Evolutionary conservation across 116 monocot genomes (phyloP).

Genomic region (Trichopus zeylanicus): DNA sequence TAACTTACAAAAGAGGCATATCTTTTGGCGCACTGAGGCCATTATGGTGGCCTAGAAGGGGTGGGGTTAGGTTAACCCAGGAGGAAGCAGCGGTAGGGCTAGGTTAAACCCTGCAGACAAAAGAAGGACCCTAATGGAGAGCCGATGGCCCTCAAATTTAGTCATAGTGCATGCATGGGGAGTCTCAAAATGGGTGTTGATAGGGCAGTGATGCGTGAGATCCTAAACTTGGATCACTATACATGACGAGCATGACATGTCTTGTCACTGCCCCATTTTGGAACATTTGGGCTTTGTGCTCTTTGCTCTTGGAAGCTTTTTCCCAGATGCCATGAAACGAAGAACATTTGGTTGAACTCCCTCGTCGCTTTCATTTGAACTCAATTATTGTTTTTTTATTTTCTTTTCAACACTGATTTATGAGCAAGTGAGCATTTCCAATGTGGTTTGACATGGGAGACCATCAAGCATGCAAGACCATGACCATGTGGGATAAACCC

Average conservation of each 20-base stretch:
- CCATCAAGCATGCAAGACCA: no score
- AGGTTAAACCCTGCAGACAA: neutral
- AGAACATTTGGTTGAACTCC: no score
- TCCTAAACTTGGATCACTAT: no score
- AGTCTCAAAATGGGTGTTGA: neutral
- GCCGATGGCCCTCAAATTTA: neutral
- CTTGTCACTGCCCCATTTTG: neutral
- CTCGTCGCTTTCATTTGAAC: no score
- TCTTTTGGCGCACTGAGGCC: neutral
- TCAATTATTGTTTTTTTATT: no score
- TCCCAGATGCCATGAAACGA: no score
- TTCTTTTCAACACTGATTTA: no score
- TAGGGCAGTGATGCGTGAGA: neutral
- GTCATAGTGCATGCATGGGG: neutral
- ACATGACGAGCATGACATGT: neutral
- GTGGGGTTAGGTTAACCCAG: neutral
- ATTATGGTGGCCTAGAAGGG: neutral
- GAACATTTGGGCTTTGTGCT: neutral
- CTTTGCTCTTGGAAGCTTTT: neutral
- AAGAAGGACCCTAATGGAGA: neutral
- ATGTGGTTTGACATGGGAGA: no score
- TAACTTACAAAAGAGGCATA: neutral
- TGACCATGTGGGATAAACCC: no score
- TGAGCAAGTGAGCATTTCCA: no score
- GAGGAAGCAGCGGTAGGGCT: neutral